These are phyloP conservation scores for Xylaria longipes DNA, from an alignment of 495 filamentous ascomycete genomes.

Conservation along the genomic window DNA sequence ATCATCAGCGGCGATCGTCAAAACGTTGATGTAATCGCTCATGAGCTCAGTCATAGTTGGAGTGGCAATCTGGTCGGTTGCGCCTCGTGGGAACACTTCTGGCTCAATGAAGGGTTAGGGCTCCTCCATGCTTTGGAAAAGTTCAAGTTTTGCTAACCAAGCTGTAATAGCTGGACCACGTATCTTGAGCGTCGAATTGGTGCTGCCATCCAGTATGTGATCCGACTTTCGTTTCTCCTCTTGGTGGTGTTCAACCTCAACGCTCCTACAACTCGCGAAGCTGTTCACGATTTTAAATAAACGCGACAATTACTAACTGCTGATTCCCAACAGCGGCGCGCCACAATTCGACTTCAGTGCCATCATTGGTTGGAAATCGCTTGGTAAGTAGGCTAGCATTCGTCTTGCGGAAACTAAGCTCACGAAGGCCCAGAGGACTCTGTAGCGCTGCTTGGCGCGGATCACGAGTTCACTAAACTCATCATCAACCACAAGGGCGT, in stretches of 20 bases:
- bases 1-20: slow-evolving; percentile 90
- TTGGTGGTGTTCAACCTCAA: no score
- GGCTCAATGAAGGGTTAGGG: slow-evolving; percentile 31
- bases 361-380: slow-evolving; percentile 79
- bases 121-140: not conserved
- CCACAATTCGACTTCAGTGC: slow-evolving; percentile 88
- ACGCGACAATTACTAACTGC: not conserved
- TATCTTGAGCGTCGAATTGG: slow-evolving; percentile 86
- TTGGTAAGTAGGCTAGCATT: slow-evolving; percentile 46
- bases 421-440: slow-evolving; percentile 62
- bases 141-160: not conserved
- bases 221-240: no score
- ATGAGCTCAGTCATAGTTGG: slow-evolving; percentile 92
- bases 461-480: slow-evolving; percentile 92
- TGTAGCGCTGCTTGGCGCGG: slow-evolving; percentile 74
- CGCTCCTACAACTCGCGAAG: no score
- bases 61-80: slow-evolving; percentile 92
- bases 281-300: not conserved
- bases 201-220: slow-evolving; percentile 61
- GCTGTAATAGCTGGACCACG: slow-evolving; percentile 80
- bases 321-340: slow-evolving; percentile 56
- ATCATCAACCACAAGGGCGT: slow-evolving; percentile 84
- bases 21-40: slow-evolving; percentile 96
- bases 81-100: slow-evolving; percentile 94
- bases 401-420: slow-evolving; percentile 43